Evolutionary conservation across 2,329 filamentous ascomycete genomes (phyloP).

Genomic region (Trichoderma arundinaceum): DNA sequence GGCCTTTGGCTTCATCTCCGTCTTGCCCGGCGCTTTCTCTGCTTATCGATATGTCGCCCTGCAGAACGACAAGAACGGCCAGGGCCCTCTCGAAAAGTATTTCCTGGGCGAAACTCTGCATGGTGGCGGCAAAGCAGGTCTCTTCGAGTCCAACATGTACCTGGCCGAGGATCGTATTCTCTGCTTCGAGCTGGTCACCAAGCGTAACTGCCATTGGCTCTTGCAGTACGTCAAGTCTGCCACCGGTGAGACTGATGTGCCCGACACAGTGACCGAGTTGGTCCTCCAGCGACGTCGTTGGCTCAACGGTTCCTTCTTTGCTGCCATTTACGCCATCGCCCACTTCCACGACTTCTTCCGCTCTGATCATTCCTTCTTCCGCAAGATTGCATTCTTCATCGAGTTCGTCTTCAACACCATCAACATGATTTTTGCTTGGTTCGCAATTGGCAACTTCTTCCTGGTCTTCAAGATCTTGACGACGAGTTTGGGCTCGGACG

Average conservation of each 20-base stretch:
- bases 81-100: conserved; percentile 94
- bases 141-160: conserved; percentile 99
- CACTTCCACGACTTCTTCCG: conserved; percentile 98
- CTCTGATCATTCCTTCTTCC: conserved; percentile 83
- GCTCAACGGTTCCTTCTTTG: conserved; percentile 98
- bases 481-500: conserved; percentile 72
- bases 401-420: conserved; percentile 94
- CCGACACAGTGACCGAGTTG: conserved; percentile 90
- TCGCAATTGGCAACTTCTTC: conserved; percentile 98
- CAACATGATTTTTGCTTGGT: conserved; percentile 99
- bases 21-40: conserved; percentile 96
- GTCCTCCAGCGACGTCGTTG: conserved; percentile 95
- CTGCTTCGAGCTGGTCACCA: conserved; percentile 97
- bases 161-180: conserved; percentile 98
- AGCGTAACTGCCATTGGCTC: conserved; percentile 97
- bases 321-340: conserved; percentile 89
- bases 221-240: conserved; percentile 98
- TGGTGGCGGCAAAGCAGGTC: conserved; percentile 85
- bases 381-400: conserved; percentile 87
- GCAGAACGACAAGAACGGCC: conserved; percentile 94
- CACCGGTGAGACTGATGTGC: conserved; percentile 95
- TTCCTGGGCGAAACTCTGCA: conserved; percentile 97
- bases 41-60: conserved; percentile 93
- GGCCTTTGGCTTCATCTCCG: conserved; percentile 96
- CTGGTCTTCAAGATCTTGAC: conserved; percentile 97